These are phyloP conservation scores for Zizania palustris DNA, from an alignment of 202 grass and related monocot species.

Conservation along the genomic window DNA sequence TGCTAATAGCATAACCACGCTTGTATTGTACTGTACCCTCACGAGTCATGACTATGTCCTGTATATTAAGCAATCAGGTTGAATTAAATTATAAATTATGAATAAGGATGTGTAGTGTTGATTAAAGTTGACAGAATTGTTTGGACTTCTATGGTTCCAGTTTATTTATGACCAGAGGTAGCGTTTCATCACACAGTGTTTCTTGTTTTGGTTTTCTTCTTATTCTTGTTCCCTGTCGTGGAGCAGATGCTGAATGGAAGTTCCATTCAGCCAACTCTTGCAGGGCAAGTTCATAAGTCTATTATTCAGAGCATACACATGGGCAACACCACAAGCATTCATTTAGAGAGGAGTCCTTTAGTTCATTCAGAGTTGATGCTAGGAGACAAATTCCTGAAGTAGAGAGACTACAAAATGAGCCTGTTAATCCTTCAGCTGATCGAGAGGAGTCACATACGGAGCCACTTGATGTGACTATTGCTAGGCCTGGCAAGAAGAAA, in stretches of 20 bases:
- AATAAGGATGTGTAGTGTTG: neutral
- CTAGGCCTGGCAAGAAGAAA: slow-evolving; percentile 28
- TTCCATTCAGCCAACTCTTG: slow-evolving; percentile 38
- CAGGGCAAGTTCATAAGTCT: slow-evolving; percentile 21
- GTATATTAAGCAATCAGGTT: too few species aligned
- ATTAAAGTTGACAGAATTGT: neutral
- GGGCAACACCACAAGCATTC: slow-evolving; percentile 7
- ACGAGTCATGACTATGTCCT: too few species aligned
- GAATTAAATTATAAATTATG: too few species aligned
- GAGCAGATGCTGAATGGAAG: slow-evolving; percentile 28
- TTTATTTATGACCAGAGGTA: slow-evolving; percentile 20
- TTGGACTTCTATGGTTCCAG: neutral
- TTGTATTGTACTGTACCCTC: too few species aligned
- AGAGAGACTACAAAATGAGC: slow-evolving; percentile 31
- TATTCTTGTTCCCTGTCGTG: neutral
- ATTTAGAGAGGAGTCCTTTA: slow-evolving; percentile 42
- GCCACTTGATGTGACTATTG: slow-evolving; percentile 20
- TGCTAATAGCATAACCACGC: too few species aligned
- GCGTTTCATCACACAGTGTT: neutral
- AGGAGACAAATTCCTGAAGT: slow-evolving; percentile 17
- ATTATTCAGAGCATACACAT: slow-evolving; percentile 24
- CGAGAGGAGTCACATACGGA: slow-evolving; percentile 35
- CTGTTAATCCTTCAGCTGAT: slow-evolving; percentile 20
- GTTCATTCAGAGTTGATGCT: slow-evolving; percentile 35
- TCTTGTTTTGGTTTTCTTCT: slow-evolving; percentile 24